Evolutionary conservation across 2,329 filamentous ascomycete species (phyloP).

Genomic region (Fusarium austroafricanum): DNA sequence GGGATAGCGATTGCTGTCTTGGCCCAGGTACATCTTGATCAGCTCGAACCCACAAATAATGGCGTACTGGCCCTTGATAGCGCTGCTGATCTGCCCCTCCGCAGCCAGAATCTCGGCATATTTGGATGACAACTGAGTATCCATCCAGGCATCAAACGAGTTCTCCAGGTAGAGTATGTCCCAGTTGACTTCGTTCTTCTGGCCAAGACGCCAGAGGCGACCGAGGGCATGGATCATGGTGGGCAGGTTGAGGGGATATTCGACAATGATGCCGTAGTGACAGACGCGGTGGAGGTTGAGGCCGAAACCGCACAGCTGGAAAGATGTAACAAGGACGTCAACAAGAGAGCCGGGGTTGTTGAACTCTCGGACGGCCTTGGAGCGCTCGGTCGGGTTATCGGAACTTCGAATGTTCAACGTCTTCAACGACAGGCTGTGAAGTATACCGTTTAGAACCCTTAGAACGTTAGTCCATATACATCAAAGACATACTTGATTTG

Average conservation of each 20-base stretch:
- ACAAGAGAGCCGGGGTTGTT: rapidly evolving
- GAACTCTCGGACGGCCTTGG: background rate
- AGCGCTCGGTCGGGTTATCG: no score
- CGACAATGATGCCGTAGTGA: background rate
- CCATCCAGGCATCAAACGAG: background rate
- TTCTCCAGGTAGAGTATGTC: background rate
- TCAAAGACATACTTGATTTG: background rate
- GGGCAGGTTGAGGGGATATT: background rate
- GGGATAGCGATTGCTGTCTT: background rate
- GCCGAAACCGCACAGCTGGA: background rate
- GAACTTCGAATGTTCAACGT: no score
- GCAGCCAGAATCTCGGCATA: background rate
- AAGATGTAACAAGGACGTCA: background rate
- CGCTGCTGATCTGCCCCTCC: background rate
- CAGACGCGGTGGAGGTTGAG: background rate
- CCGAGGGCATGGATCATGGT: background rate
- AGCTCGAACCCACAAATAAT: background rate
- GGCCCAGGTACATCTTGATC: background rate
- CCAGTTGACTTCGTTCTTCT: background rate
- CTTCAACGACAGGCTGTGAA: no score
- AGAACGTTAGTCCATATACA: no score
- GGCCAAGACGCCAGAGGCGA: background rate
- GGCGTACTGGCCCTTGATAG: background rate
- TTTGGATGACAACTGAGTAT: background rate
- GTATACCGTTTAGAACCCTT: no score